These are phyloP conservation scores for Solanum clarkiae DNA, from an alignment of 257 asterid species.

Conservation along the genomic window DNA sequence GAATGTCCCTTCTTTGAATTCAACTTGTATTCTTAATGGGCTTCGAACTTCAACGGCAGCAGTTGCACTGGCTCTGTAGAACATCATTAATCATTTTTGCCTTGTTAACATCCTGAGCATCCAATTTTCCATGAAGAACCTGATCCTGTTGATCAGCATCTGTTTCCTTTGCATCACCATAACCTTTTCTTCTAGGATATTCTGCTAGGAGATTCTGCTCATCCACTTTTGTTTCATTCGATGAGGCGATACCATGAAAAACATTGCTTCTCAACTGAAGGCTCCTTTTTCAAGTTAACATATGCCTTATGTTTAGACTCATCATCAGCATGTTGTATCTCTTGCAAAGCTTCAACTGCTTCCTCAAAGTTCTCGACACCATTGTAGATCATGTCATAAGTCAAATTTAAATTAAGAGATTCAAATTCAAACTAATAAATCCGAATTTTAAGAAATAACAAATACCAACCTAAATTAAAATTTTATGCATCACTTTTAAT, in stretches of 20 bases:
- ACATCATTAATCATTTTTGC: conserved; percentile 9
- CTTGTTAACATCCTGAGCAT: conserved; percentile 22
- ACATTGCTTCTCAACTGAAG: conserved; percentile 1
- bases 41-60: too few species aligned
- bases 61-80: conserved; percentile 10
- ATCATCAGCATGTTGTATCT: conserved; percentile 3
- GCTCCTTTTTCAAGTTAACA: neutral
- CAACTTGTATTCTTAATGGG: too few species aligned
- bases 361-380: too few species aligned
- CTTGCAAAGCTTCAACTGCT: conserved; percentile 19
- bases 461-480: too few species aligned
- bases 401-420: too few species aligned
- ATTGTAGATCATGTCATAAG: too few species aligned
- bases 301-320: conserved; percentile 15
- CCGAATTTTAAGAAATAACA: too few species aligned
- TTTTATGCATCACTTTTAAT: too few species aligned
- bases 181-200: conserved; percentile 5
- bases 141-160: conserved; percentile 16
- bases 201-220: conserved; percentile 16
- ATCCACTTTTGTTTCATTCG: conserved; percentile 11
- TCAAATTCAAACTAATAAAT: too few species aligned
- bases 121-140: conserved; percentile 11
- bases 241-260: conserved; percentile 4
- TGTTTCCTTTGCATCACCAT: conserved; percentile 5
- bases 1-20: too few species aligned